These are phyloP conservation scores for Codiaeum variegatum DNA, from an alignment of 441 rosid genomes.

Conservation along the genomic window DNA sequence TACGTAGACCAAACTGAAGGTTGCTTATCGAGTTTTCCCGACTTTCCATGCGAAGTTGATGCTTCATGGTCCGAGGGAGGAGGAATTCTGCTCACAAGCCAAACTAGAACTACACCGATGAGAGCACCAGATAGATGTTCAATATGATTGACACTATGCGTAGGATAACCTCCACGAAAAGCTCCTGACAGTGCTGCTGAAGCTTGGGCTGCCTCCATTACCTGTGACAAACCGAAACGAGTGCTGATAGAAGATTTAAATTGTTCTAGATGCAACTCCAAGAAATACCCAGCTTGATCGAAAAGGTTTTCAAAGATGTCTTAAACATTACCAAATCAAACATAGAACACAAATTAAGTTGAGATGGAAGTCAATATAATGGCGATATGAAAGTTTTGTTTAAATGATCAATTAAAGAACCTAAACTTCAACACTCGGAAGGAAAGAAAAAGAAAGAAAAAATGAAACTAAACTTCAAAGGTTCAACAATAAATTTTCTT, in stretches of 20 bases:
- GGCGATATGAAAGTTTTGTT: neutral
- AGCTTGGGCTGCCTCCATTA: conserved; percentile 94
- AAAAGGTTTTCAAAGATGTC: neutral
- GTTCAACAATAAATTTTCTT: neutral
- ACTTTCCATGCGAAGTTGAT: conserved; percentile 27
- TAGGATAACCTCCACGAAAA: conserved; percentile 43
- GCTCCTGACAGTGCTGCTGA: conserved; percentile 67
- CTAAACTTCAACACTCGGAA: neutral
- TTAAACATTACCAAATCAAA: neutral
- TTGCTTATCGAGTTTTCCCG: conserved; percentile 19
- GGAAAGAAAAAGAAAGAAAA: no score
- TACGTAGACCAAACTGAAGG: neutral
- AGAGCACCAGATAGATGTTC: conserved; percentile 94
- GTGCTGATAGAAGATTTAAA: neutral
- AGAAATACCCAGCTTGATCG: neutral
- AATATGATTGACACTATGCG: conserved; percentile 72
- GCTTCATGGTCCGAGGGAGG: conserved; percentile 35
- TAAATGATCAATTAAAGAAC: neutral
- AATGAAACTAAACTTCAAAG: neutral
- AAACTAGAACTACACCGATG: conserved; percentile 74
- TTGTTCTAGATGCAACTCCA: neutral
- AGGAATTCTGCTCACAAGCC: conserved; percentile 78
- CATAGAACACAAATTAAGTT: neutral
- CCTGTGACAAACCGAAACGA: conserved; percentile 35
- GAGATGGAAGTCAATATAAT: neutral